Percentiles rank a stretch among this genome's conserved stretches.
These are phyloP conservation scores for Macrophomina pseudophaseolina DNA, from an alignment of 2,329 filamentous ascomycete genomes.

Conservation along the genomic window DNA sequence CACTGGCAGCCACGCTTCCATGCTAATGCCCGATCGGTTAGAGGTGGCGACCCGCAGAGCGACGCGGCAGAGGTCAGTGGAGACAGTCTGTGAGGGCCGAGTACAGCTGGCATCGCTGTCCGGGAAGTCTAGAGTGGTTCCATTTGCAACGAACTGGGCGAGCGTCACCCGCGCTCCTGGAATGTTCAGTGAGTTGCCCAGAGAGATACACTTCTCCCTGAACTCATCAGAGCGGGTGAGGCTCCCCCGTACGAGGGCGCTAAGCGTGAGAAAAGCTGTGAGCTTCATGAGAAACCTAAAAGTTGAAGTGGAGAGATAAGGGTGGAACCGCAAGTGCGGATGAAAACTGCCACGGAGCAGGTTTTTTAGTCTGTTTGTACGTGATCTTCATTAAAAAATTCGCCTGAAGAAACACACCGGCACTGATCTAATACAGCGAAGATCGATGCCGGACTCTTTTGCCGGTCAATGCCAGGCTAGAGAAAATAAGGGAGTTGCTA, in stretches of 20 bases:
- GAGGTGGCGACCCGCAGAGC: slow-evolving; percentile 50
- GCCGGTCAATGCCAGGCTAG: no score
- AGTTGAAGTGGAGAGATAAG: neutral
- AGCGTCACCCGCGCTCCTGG: slow-evolving; percentile 43
- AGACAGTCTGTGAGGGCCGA: slow-evolving; percentile 42
- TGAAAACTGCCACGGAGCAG: no score
- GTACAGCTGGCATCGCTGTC: slow-evolving; percentile 33
- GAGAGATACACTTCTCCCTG: neutral
- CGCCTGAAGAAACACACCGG: no score
- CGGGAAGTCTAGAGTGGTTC: slow-evolving; percentile 32
- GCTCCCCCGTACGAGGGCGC: neutral
- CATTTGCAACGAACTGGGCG: slow-evolving; percentile 44
- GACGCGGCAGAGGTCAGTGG: slow-evolving; percentile 48
- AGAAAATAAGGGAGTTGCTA: no score
- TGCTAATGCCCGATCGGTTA: slow-evolving; percentile 45
- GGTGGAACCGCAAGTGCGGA: neutral
- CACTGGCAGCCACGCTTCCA: slow-evolving; percentile 53
- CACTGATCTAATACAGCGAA: no score
- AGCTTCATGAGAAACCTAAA: neutral
- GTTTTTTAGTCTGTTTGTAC: no score
- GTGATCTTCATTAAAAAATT: no score
- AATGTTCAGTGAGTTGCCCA: slow-evolving; percentile 33
- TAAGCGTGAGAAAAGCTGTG: no score
- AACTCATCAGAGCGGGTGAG: neutral
- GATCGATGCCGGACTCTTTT: no score